Conservation (phyloP, 164 flowering plant genomes). For the Vitis labrusca region DNA sequence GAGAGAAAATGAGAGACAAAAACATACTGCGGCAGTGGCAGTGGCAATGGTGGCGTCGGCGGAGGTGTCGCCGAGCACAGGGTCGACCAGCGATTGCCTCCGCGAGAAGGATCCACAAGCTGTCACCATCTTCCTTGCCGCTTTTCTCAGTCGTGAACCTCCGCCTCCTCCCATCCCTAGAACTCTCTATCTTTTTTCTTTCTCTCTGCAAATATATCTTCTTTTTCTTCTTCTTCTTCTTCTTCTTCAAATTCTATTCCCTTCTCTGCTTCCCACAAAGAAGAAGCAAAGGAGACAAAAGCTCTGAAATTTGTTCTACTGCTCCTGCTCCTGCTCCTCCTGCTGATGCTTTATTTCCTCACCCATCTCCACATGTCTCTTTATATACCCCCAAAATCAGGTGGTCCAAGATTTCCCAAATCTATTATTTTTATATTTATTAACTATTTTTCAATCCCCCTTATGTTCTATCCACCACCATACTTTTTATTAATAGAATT, state of each 20-base stretch:
- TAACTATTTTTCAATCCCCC: no score
- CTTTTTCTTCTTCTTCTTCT: neutral
- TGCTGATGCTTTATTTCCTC: constrained; percentile 11
- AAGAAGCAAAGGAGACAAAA: constrained; percentile 12
- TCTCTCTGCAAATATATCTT: constrained; percentile 1
- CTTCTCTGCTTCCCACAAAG: neutral
- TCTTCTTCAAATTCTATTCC: neutral
- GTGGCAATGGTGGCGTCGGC: constrained; percentile 6
- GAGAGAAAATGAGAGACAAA: neutral
- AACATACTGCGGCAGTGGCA: neutral
- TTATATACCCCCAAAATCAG: neutral
- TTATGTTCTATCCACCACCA: no score
- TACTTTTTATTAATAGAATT: no score
- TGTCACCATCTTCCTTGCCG: constrained; percentile 36
- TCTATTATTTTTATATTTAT: neutral
- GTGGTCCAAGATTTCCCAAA: neutral
- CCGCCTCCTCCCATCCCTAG: constrained; percentile 14
- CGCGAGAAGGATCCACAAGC: constrained; percentile 47
- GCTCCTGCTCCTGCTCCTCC: neutral
- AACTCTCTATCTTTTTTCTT: constrained; percentile 8
- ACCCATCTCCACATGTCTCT: neutral
- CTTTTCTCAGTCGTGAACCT: constrained; percentile 35
- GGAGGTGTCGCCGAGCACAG: neutral
- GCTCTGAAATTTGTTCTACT: constrained; percentile 10
- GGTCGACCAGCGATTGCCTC: constrained; percentile 17